Evolutionary conservation across 2,329 filamentous ascomycete species (phyloP), one percentile per base, ranked within the genome.

Genomic region (Xylariaceae sp.): DNA sequence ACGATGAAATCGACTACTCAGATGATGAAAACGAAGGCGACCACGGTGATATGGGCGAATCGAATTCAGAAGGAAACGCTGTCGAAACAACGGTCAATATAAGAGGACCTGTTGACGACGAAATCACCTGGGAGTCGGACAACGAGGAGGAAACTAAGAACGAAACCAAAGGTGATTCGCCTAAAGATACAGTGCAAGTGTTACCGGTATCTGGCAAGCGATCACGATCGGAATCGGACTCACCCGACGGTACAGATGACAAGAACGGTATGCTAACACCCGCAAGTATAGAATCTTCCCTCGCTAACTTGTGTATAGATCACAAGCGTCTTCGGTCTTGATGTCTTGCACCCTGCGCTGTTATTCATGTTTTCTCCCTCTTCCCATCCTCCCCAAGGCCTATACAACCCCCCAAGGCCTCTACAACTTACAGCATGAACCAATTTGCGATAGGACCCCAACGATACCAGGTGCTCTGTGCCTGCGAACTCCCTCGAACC

Each of bases 321-420:
- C 69, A 74, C 72, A 84, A 82, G 74, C 81, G 81, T 67, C 77
- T 76, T 69, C 80, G 81, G 59, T 76, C 76, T 66, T 76, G 73
- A 72, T 72, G 17, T 23, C 53, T 57, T 64, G 63, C 64, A 61
- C 60, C 58, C 42, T 45, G 64, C 47, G 7, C 37, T 42, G 7
- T 44, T 17, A 58, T 50, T 47, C 58, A 45, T 54, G 44, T 51
- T 52, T 61, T 56, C 51, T 51, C 3, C 56, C 45, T 17, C 56
- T 50, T 57, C 42, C 37, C 5, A 30, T 5, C 23, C 5, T 4
- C 23, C 55, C 37, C 56, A 44, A 50, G 45, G 17, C 15, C 44
- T 56, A 35, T 53, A 35, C 42, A 53, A 34, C 55, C 37, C 56
- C 52, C 11, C 11, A 42, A 50, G 45, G 17, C 15, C 44, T 55